phyloP scores from a whole-genome alignment of 441 rosid species.

The Flueggea neowawraea region DNA sequence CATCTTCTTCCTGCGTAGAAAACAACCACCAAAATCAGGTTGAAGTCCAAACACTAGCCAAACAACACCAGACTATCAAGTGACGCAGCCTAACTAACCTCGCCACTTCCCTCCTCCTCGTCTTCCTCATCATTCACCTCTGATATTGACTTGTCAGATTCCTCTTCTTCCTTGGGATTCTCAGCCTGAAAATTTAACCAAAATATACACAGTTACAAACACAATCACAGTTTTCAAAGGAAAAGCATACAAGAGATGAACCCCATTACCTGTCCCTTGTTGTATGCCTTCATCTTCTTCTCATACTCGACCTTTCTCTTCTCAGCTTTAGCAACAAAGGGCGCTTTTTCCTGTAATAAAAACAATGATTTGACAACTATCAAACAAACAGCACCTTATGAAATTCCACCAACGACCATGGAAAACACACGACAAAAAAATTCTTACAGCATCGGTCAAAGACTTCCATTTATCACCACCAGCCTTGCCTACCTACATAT shows the following conservation, averaged over 20 bases:
- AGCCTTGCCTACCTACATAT: constrained; percentile 87
- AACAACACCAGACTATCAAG: too few relatives aligned
- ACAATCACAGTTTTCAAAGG: too few relatives aligned
- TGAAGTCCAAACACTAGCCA: too few relatives aligned
- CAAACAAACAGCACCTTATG: neutral
- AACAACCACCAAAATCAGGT: neutral
- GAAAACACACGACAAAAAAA: neutral
- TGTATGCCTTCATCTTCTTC: constrained; percentile 87
- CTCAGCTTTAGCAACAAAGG: constrained; percentile 77
- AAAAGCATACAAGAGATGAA: too few relatives aligned
- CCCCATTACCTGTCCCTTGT: constrained; percentile 65
- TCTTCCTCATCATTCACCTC: constrained; percentile 73
- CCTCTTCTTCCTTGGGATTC: constrained; percentile 77
- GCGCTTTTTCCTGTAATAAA: constrained; percentile 81
- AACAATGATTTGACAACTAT: neutral
- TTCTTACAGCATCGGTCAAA: constrained; percentile 64
- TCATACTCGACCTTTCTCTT: constrained; percentile 94
- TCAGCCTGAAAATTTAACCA: constrained; percentile 47
- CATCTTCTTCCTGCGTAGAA: constrained; percentile 68
- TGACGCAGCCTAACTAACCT: constrained; percentile 27
- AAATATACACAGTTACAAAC: neutral
- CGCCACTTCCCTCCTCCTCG: constrained; percentile 61
- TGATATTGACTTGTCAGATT: constrained; percentile 82
- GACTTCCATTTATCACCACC: constrained; percentile 99
- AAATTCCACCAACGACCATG: too few relatives aligned